Evolutionary conservation across 1,284 basidiomycete species (phyloP).

Genomic region (Anthracocystis walkeri): DNA sequence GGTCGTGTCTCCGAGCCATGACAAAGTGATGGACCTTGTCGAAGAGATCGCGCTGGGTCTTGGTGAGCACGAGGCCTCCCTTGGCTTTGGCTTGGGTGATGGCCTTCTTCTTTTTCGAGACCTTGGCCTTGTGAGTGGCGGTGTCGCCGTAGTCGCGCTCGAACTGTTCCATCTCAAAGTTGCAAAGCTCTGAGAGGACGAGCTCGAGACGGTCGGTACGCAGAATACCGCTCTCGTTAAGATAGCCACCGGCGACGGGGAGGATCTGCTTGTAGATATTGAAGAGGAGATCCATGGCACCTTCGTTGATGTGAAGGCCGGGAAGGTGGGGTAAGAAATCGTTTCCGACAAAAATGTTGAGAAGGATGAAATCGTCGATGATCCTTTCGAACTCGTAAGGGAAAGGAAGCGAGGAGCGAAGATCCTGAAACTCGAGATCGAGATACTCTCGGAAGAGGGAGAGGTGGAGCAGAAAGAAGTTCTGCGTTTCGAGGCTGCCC

Average conservation of each 20-base stretch:
- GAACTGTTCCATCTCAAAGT: conserved; percentile 89
- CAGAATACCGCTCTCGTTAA: conserved; percentile 90
- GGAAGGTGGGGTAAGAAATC: conserved; percentile 97
- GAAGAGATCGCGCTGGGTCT: conserved; percentile 34
- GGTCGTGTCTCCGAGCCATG: conserved; percentile 82
- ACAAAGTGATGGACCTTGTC: conserved; percentile 79
- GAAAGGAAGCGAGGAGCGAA: conserved; percentile 72
- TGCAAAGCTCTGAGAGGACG: conserved; percentile 86
- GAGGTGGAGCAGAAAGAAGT: conserved; percentile 94
- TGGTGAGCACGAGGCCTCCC: conserved; percentile 48
- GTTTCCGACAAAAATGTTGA: conserved; percentile 96
- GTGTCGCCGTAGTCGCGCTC: conserved; percentile 88
- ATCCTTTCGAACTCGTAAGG: conserved; percentile 87
- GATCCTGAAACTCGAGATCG: conserved; percentile 85
- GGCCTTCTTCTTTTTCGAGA: conserved; percentile 75
- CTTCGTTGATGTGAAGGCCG: conserved; percentile 96
- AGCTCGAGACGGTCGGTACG: conserved; percentile 84
- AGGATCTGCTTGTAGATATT: conserved; percentile 93
- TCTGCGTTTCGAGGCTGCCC: conserved; percentile 86
- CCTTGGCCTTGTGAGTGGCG: conserved; percentile 71
- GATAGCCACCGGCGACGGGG: conserved; percentile 87
- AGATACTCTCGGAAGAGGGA: conserved; percentile 96
- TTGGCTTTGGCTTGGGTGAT: conserved; percentile 83
- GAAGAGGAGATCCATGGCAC: conserved; percentile 90
- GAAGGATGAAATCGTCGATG: conserved; percentile 96